A percentile compares a stretch with the other conserved stretches of the same genome.
Conservation (phyloP, 768 basidiomycete genomes). For the Russula sp. region DNA sequence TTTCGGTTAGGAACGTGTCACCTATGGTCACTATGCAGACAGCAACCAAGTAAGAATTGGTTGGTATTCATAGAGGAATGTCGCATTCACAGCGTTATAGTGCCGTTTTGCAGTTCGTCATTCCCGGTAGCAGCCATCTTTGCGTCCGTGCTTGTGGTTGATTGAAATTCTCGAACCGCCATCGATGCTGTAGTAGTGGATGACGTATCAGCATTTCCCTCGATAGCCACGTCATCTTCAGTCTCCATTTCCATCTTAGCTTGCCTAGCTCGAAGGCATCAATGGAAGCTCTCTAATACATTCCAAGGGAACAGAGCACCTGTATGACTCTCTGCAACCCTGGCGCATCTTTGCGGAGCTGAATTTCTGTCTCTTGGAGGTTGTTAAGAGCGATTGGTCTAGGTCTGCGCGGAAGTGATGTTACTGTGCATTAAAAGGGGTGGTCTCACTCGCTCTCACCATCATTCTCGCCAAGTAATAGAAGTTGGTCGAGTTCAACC, state of each 20-base stretch:
- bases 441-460: conserved; percentile 39
- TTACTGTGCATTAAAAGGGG: not conserved
- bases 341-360: conserved; percentile 45
- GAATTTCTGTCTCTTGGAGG: conserved; percentile 53
- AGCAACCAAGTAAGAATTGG: no score
- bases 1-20: no score
- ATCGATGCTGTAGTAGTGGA: not conserved
- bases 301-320: conserved; percentile 31
- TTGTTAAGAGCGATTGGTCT: conserved; percentile 56
- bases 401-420: conserved; percentile 40
- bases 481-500: conserved; percentile 50
- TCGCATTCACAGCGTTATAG: not conserved
- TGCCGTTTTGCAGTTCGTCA: not conserved
- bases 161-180: not conserved
- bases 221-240: conserved; percentile 11
- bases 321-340: conserved; percentile 56
- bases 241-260: conserved; percentile 23
- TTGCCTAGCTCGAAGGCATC: not conserved
- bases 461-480: conserved; percentile 60
- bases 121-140: not conserved
- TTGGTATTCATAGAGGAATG: not conserved
- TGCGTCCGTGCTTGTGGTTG: not conserved
- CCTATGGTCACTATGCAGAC: not conserved
- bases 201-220: not conserved
- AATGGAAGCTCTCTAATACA: not conserved